These are phyloP conservation scores for Verticillium nubilum DNA, from an alignment of 2,329 filamentous ascomycete species.

Conservation along the genomic window DNA sequence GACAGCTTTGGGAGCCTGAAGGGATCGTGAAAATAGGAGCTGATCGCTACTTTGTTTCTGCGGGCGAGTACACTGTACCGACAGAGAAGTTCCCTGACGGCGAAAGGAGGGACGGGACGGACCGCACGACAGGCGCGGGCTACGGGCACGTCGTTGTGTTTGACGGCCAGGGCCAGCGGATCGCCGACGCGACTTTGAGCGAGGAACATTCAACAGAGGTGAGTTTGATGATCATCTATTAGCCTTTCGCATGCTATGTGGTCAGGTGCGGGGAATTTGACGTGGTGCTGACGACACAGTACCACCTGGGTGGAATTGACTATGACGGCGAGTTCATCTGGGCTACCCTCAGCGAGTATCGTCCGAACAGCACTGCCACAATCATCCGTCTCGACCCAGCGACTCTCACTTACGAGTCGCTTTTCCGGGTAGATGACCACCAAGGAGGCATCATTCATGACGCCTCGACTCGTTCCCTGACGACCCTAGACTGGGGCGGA, in stretches of 20 bases:
- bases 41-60: slow-evolving; percentile 37
- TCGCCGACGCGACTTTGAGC: slow-evolving; percentile 39
- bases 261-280: background rate
- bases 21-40: slow-evolving; percentile 37
- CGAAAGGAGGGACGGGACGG: slow-evolving; percentile 44
- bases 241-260: background rate
- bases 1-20: slow-evolving; percentile 42
- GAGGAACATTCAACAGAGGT: slow-evolving; percentile 18
- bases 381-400: slow-evolving; percentile 31
- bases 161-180: slow-evolving; percentile 30
- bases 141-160: slow-evolving; percentile 41
- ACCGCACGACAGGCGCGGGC: slow-evolving; percentile 36
- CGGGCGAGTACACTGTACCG: slow-evolving; percentile 34
- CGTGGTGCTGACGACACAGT: slow-evolving; percentile 22
- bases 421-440: slow-evolving; percentile 34
- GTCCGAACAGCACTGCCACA: slow-evolving; percentile 39
- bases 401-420: slow-evolving; percentile 24
- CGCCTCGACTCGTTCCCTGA: slow-evolving; percentile 24
- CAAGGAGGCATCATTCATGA: slow-evolving; percentile 42
- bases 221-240: background rate
- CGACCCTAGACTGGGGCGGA: slow-evolving; percentile 40
- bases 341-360: slow-evolving; percentile 39
- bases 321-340: slow-evolving; percentile 41
- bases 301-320: slow-evolving; percentile 43
- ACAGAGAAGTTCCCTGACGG: slow-evolving; percentile 29